phyloP scores from a whole-genome alignment of 805 yeast species.

The Candida suzukii region DNA sequence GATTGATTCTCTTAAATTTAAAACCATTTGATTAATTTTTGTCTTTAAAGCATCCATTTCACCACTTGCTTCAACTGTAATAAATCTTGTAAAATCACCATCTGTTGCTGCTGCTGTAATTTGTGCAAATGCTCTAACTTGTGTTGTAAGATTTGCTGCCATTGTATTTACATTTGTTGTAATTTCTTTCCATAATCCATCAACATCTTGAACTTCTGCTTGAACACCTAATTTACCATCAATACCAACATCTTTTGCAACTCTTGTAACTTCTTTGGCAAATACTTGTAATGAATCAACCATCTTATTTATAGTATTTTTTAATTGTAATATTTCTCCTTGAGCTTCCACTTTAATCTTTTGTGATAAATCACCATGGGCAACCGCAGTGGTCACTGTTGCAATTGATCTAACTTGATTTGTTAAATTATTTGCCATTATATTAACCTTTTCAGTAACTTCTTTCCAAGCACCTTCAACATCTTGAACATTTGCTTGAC shows the following conservation, averaged over 20 bases:
- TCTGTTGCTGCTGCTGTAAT: slow-evolving; percentile 93
- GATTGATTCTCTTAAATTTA: slow-evolving; percentile 78
- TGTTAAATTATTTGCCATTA: slow-evolving; percentile 82
- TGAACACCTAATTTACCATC: slow-evolving; percentile 91
- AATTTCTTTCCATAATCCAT: slow-evolving; percentile 87
- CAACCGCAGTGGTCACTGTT: slow-evolving; percentile 87
- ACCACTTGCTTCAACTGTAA: slow-evolving; percentile 87
- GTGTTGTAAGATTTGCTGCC: slow-evolving; percentile 91
- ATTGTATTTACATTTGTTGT: slow-evolving; percentile 87
- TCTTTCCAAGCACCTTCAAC: slow-evolving; percentile 88
- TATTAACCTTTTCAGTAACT: slow-evolving; percentile 81
- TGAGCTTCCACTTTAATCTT: slow-evolving; percentile 87
- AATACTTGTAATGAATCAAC: slow-evolving; percentile 85
- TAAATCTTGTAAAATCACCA: slow-evolving; percentile 85
- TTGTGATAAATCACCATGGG: slow-evolving; percentile 80
- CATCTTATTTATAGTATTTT: slow-evolving; percentile 85
- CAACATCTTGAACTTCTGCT: slow-evolving; percentile 86
- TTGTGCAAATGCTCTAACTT: slow-evolving; percentile 89
- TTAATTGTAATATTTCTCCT: slow-evolving; percentile 82
- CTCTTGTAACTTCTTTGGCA: slow-evolving; percentile 83
- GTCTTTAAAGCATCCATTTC: slow-evolving; percentile 75
- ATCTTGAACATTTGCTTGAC: slow-evolving; percentile 81
- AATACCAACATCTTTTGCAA: slow-evolving; percentile 88
- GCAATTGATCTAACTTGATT: slow-evolving; percentile 87
- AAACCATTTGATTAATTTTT: slow-evolving; percentile 73